phyloP scores from a whole-genome alignment of 208 protist species.

The Leishmania martiniquensis region DNA sequence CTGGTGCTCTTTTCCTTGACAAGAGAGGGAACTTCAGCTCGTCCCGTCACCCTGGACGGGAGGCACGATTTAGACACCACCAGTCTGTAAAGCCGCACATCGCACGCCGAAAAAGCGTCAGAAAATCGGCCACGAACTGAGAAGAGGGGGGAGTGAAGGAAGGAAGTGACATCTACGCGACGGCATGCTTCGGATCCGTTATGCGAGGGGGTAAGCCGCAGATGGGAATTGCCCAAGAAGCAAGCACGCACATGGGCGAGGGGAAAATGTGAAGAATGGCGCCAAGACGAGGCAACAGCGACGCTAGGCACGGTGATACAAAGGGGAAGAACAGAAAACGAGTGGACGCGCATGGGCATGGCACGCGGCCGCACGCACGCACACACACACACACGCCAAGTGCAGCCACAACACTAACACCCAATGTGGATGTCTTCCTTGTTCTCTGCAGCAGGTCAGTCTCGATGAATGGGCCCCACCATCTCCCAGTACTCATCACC shows the following conservation, averaged over 20 bases:
- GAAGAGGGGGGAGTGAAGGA: background rate
- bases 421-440: too few relatives aligned
- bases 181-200: background rate
- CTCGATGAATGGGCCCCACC: slow-evolving; percentile 25
- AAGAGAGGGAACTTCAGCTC: too few relatives aligned
- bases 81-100: too few relatives aligned
- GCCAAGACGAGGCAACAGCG: background rate
- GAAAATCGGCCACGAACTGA: background rate
- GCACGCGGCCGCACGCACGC: background rate
- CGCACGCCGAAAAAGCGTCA: background rate
- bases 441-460: slow-evolving; percentile 8
- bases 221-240: background rate
- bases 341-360: background rate
- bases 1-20: too few relatives aligned
- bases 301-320: background rate
- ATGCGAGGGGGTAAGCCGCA: background rate
- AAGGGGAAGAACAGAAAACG: background rate
- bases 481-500: slow-evolving; percentile 79
- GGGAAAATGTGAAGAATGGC: background rate
- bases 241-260: background rate
- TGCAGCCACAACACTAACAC: background rate
- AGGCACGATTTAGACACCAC: too few relatives aligned
- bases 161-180: background rate
- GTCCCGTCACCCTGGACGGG: too few relatives aligned
- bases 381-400: background rate